Evolutionary conservation across 495 filamentous ascomycete species (phyloP), one percentile per base, ranked within the genome.

Genomic region (Aspergillus conjunctus): DNA sequence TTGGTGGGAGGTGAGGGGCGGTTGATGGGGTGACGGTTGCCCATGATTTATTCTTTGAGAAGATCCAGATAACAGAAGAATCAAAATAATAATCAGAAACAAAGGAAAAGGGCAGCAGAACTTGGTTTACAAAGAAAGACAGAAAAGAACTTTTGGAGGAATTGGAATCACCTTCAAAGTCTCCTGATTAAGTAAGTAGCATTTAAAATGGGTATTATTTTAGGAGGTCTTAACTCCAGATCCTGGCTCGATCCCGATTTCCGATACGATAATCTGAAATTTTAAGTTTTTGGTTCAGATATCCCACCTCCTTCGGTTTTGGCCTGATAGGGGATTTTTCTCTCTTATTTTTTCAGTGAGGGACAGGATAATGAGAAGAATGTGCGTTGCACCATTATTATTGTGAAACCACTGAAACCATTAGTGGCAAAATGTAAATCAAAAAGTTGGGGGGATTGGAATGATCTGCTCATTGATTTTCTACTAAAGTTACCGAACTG

Each of bases 1-100:
- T 48, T 48, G 44, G 44, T 48, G 44, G 44, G 44, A 48, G 17
- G n/a, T 18, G 44, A 48, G 44, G 44, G 44, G 44, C 44, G n/a
- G 44, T 48, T 48, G 44, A 48, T 48, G 44, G 44, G 44, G 44
- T 48, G 44, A 48, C 20, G n/a, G 18, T 17, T 46, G 44, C 15
- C n/a, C n/a, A 11, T 11, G 1, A 22, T 11, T 11, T 20, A 48
- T 48, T 18, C 18, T 20, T 11, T 0, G 10, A 48, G 44, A 48
- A 22, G 2, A 46, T 6, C n/a, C n/a, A n/a, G n/a, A n/a, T n/a
- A n/a, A n/a, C n/a, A n/a, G 21, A 11, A 14, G 10, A 48, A 21
- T 18, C 44, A 48, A 22, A 48, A 21, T 3, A 18, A 18, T 26
- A 18, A n/a, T 9, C 44, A 4, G n/a, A 21, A 11, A 17, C n/a